Evolutionary conservation across 2,329 filamentous ascomycete species (phyloP), one percentile per base, ranked within the genome.

Genomic region (Polychaeton citri): DNA sequence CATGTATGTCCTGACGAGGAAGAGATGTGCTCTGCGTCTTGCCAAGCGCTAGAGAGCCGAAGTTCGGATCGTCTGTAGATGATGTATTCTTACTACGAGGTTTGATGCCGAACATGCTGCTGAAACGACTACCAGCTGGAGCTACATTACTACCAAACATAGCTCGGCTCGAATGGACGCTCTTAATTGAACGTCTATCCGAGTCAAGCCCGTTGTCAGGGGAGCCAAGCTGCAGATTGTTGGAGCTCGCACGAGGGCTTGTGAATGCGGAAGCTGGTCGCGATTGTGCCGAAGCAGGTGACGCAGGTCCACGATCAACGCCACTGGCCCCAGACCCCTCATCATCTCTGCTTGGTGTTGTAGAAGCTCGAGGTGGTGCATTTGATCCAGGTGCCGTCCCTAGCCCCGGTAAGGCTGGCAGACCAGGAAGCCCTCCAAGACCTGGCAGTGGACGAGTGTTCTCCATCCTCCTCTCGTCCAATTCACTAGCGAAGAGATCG

Each of bases 21-120:
- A 90, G 75, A 0, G 83, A 88, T 51, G 84, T 81, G 48, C 81
- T 86, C 52, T 88, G 81, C 0, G 73, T 71, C 19, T 72, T 61
- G 50, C 51, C 48, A 30, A 55, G 37, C 5, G 82, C 83, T 10
- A 87, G 62, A 15, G 71, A 76, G 1, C 83, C 83, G 6, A 86
- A 58, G 1, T 71, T 65, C 5, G 77, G 78, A 0, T 78, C 76
- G 19, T 75, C 69, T 19, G 72, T 71, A 6, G 72, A 69, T 5
- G 68, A 51, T 1, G 68, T 67, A 7, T 28, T 10, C 57, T 84
- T 85, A 4, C 71, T 64, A 18, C 71, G 69, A 37, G 72, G 68
- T 30, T 74, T 74, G 34, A 77, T 73, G 37, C 52, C 53, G 32
- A 77, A 67, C 47, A 57, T 57, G 36, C 49, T 49, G 47, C 71